Conservation (phyloP, 768 basidiomycete species). For the Pulveroboletus sp. region DNA sequence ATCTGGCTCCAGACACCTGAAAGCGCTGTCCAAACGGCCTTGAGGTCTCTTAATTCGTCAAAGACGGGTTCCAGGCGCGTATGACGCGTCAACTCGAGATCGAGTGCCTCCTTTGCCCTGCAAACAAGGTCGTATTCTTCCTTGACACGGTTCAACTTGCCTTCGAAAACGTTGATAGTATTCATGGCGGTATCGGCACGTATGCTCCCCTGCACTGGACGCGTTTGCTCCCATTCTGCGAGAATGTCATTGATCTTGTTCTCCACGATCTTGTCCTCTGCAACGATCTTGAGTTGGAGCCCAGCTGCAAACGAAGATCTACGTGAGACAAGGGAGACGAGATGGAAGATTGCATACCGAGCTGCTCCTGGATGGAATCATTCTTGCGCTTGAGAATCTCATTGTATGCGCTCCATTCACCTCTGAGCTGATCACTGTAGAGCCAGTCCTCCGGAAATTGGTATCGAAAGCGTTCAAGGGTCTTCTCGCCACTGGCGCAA, state of each 20-base stretch:
- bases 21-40: slow-evolving; percentile 97
- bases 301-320: slow-evolving; percentile 53
- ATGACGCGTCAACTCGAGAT: slow-evolving; percentile 85
- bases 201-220: slow-evolving; percentile 95
- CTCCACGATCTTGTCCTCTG: slow-evolving; percentile 97
- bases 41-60: slow-evolving; percentile 93
- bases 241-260: slow-evolving; percentile 91
- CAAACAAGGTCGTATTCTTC: slow-evolving; percentile 96
- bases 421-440: slow-evolving; percentile 93
- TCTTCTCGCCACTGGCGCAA: slow-evolving; percentile 94
- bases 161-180: slow-evolving; percentile 92
- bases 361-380: slow-evolving; percentile 96
- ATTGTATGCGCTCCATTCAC: slow-evolving; percentile 98
- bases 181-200: slow-evolving; percentile 96
- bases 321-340: slow-evolving; percentile 5
- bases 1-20: slow-evolving; percentile 97
- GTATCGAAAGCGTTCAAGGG: slow-evolving; percentile 93
- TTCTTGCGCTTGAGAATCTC: slow-evolving; percentile 98
- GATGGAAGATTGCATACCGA: slow-evolving; percentile 52
- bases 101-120: slow-evolving; percentile 94
- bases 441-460: slow-evolving; percentile 98
- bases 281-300: slow-evolving; percentile 98
- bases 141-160: slow-evolving; percentile 79
- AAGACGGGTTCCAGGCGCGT: slow-evolving; percentile 91
- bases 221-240: slow-evolving; percentile 90